Percentiles rank a stretch among this genome's conserved stretches.
These are phyloP conservation scores for Globisporangium echinulatum DNA, from an alignment of 352 stramenopile genomes.

Conservation along the genomic window DNA sequence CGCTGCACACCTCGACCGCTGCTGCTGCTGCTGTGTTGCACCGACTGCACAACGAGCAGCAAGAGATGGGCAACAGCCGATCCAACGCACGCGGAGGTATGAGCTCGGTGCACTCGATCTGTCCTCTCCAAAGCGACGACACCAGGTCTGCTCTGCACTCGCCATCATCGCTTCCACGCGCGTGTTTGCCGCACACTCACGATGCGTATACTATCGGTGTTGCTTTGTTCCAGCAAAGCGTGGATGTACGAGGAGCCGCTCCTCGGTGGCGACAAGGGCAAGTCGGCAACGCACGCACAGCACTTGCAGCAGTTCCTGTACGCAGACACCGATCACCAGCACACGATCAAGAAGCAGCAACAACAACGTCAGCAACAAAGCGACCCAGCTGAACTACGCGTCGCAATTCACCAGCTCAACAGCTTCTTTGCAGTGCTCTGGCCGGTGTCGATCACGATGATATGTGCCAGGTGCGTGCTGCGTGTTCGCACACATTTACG, in stretches of 20 bases:
- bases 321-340: background rate
- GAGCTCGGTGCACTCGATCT: conserved; percentile 22
- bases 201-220: background rate
- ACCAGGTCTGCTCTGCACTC: conserved; percentile 5
- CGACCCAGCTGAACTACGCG: conserved; percentile 23
- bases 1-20: too few species aligned
- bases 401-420: conserved; percentile 58
- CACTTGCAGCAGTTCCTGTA: conserved; percentile 7
- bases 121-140: conserved; percentile 17
- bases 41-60: background rate
- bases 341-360: conserved; percentile 1
- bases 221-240: conserved; percentile 9
- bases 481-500: background rate
- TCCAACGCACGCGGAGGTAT: conserved; percentile 19
- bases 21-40: too few species aligned
- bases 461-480: conserved; percentile 41
- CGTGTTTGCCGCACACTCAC: too few species aligned
- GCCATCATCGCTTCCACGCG: too few species aligned
- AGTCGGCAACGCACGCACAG: conserved; percentile 1
- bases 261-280: conserved; percentile 15
- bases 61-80: conserved; percentile 33
- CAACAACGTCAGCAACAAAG: conserved; percentile 5
- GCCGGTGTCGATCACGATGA: conserved; percentile 69
- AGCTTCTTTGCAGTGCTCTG: conserved; percentile 71
- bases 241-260: conserved; percentile 52